Evolutionary conservation across 306 rosid genomes (phyloP).

Genomic region (Cicer cuneatum): DNA sequence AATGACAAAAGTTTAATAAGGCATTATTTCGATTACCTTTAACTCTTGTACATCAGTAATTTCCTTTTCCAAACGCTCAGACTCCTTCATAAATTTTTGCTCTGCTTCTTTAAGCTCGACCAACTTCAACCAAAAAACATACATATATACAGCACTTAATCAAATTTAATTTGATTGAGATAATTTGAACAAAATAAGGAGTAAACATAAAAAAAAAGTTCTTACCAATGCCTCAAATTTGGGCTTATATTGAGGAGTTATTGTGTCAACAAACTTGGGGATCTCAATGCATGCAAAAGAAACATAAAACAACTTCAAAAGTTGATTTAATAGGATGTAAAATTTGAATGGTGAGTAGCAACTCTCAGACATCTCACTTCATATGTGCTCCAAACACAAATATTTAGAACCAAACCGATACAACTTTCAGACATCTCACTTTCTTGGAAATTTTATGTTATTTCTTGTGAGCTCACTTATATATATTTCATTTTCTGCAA

Average conservation of each 20-base stretch:
- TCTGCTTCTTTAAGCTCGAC: slow-evolving; percentile 96
- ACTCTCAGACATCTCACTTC: not conserved
- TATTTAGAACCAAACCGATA: not conserved
- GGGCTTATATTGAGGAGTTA: slow-evolving; percentile 89
- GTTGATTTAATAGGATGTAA: not conserved
- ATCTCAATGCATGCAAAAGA: slow-evolving; percentile 71
- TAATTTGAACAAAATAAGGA: not conserved
- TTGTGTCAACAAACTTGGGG: slow-evolving; percentile 94
- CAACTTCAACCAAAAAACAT: slow-evolving; percentile 55
- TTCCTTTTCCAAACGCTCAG: slow-evolving; percentile 95
- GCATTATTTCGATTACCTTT: slow-evolving; percentile 73
- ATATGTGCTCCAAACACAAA: not conserved
- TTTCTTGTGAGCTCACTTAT: too few relatives aligned
- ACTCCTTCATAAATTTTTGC: slow-evolving; percentile 76
- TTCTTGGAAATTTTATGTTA: too few relatives aligned
- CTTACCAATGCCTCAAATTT: slow-evolving; percentile 86
- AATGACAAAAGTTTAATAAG: too few relatives aligned
- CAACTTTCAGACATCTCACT: too few relatives aligned
- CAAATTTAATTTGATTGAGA: not conserved
- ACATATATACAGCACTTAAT: slow-evolving; percentile 26
- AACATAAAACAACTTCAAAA: slow-evolving; percentile 23
- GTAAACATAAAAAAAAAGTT: not conserved
- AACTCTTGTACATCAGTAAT: slow-evolving; percentile 76
- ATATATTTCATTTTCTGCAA: too few relatives aligned
- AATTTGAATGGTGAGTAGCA: not conserved